These are phyloP conservation scores for Guillardia theta DNA, from an alignment of 78 protist genomes.

Conservation along the genomic window DNA sequence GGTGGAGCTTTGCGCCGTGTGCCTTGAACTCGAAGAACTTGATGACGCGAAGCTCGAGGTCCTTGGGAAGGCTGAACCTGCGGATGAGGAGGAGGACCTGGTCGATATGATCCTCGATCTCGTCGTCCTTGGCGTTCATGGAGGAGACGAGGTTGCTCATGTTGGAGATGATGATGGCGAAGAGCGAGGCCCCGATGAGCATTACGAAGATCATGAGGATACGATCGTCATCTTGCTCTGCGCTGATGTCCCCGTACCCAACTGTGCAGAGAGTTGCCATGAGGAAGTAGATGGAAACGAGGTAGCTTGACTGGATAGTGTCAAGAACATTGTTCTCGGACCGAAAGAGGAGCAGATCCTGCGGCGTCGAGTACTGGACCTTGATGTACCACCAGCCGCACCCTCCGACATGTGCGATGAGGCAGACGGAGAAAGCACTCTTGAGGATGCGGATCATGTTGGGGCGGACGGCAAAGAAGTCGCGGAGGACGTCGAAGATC, in stretches of 20 bases:
- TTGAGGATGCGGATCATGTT: background rate
- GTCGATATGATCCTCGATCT: too few species aligned
- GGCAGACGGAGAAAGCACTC: background rate
- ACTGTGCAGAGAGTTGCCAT: background rate
- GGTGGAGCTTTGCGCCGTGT: too few species aligned
- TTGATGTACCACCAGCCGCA: conserved; percentile 1
- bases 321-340: background rate
- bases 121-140: too few species aligned
- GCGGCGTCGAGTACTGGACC: background rate
- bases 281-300: background rate
- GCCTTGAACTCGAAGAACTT: too few species aligned
- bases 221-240: background rate
- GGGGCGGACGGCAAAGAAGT: background rate
- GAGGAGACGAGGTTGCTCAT: background rate
- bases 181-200: background rate
- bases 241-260: conserved; percentile 18
- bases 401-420: background rate
- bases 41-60: too few species aligned
- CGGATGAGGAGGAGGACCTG: too few species aligned
- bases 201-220: background rate
- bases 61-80: too few species aligned
- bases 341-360: background rate
- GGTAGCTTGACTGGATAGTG: background rate
- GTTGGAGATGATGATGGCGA: conserved; percentile 20
- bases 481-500: background rate